These are phyloP conservation scores for Zasmidium angulare DNA, from an alignment of 2,329 filamentous ascomycete genomes.

Conservation along the genomic window DNA sequence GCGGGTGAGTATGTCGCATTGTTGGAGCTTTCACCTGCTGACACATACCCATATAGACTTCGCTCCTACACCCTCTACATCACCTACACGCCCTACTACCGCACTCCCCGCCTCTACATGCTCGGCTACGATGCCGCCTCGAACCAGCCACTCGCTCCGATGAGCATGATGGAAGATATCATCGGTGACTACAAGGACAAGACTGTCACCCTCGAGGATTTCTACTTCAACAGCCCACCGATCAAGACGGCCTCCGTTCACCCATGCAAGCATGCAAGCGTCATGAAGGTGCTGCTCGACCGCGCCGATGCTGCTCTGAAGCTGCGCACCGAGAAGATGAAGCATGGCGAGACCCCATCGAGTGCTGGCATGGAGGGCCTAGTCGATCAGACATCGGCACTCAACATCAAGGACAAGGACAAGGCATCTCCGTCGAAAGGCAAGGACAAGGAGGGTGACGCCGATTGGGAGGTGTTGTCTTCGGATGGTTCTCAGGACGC, in stretches of 20 bases:
- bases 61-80: constrained; percentile 99
- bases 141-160: constrained; percentile 71
- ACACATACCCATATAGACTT: constrained; percentile 45
- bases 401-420: constrained; percentile 59
- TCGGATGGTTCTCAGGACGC: constrained; percentile 58
- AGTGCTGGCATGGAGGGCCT: constrained; percentile 75
- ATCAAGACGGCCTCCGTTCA: constrained; percentile 97
- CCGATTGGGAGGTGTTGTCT: constrained; percentile 62
- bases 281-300: constrained; percentile 97
- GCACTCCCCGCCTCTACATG: constrained; percentile 90
- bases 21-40: constrained; percentile 25
- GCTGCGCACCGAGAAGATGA: constrained; percentile 78
- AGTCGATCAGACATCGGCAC: constrained; percentile 70
- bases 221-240: constrained; percentile 86
- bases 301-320: constrained; percentile 92
- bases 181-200: constrained; percentile 97
- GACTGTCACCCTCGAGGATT: constrained; percentile 96
- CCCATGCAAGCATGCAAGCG: constrained; percentile 93
- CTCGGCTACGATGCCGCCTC: constrained; percentile 74
- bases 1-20: constrained; percentile 49
- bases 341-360: constrained; percentile 50
- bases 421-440: constrained; percentile 41
- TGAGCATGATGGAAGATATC: constrained; percentile 94
- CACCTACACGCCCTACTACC: constrained; percentile 95
- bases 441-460: constrained; percentile 50